Conservation (phyloP, 306 rosid genomes). For the Phaseolus lunatus region DNA sequence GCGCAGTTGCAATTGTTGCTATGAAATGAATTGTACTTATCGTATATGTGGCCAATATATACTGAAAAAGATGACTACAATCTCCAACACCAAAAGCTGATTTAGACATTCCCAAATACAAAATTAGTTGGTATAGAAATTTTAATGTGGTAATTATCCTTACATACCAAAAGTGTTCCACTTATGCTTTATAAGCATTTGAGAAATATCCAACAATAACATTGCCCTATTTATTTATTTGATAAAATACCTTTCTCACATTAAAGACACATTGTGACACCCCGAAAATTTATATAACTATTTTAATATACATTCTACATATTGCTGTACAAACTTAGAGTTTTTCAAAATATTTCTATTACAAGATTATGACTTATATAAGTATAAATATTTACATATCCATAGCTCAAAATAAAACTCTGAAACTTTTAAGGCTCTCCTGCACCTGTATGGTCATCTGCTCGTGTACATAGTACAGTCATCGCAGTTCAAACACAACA, state of each 20-base stretch:
- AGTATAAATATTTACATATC: too few relatives aligned
- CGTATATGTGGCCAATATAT: constrained; percentile 44
- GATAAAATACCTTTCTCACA: not conserved
- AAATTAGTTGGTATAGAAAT: constrained; percentile 17
- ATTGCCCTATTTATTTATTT: not conserved
- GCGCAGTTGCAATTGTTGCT: constrained; percentile 34
- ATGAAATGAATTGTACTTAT: constrained; percentile 48
- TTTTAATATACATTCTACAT: too few relatives aligned
- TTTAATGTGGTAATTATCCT: not conserved
- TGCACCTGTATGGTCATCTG: too few relatives aligned
- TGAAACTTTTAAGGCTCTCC: too few relatives aligned
- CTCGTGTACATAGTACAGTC: too few relatives aligned
- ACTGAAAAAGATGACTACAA: constrained; percentile 39
- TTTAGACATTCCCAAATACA: constrained; percentile 29
- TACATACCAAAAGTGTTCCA: not conserved
- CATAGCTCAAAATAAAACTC: too few relatives aligned
- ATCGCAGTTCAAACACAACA: too few relatives aligned
- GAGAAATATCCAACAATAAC: not conserved
- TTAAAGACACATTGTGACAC: too few relatives aligned
- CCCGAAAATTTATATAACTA: too few relatives aligned
- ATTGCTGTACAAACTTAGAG: too few relatives aligned
- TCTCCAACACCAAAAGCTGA: constrained; percentile 35
- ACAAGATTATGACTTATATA: too few relatives aligned
- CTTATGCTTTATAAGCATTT: not conserved
- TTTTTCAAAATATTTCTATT: too few relatives aligned